These are phyloP conservation scores for Knoxdaviesia capensis DNA, from an alignment of 2,329 filamentous ascomycete species.

Conservation along the genomic window DNA sequence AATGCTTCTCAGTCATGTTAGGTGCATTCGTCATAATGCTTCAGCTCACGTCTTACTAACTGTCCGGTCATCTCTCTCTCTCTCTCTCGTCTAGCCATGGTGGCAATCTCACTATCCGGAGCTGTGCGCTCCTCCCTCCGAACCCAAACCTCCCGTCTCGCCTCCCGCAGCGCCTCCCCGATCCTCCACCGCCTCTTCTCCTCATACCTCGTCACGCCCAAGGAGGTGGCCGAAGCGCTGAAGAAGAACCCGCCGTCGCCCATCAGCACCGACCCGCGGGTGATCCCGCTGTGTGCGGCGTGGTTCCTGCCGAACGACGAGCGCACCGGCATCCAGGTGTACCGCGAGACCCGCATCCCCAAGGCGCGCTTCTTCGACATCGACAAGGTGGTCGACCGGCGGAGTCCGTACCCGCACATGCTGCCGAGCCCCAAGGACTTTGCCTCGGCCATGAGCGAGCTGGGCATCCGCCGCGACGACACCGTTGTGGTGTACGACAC, in stretches of 20 bases:
- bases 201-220: slow-evolving; percentile 71
- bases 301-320: slow-evolving; percentile 95
- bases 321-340: slow-evolving; percentile 62
- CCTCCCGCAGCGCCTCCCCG: too few species aligned
- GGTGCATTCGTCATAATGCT: too few species aligned
- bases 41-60: too few species aligned
- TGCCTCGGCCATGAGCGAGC: slow-evolving; percentile 66
- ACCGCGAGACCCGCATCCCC: slow-evolving; percentile 67
- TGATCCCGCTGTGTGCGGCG: slow-evolving; percentile 75
- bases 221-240: slow-evolving; percentile 62
- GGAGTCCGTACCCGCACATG: slow-evolving; percentile 91
- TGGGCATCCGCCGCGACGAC: slow-evolving; percentile 77
- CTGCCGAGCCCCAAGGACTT: slow-evolving; percentile 66
- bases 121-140: too few species aligned
- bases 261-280: slow-evolving; percentile 62
- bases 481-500: slow-evolving; percentile 87
- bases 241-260: slow-evolving; percentile 62
- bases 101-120: too few species aligned
- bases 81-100: too few species aligned
- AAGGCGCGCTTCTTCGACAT: slow-evolving; percentile 90
- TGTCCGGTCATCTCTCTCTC: too few species aligned
- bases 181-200: slow-evolving; percentile 25
- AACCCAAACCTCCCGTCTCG: too few species aligned
- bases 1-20: too few species aligned
- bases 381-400: slow-evolving; percentile 73